These are phyloP conservation scores for Talaromyces sp. DNA, from an alignment of 2,329 filamentous ascomycete species.

Conservation along the genomic window DNA sequence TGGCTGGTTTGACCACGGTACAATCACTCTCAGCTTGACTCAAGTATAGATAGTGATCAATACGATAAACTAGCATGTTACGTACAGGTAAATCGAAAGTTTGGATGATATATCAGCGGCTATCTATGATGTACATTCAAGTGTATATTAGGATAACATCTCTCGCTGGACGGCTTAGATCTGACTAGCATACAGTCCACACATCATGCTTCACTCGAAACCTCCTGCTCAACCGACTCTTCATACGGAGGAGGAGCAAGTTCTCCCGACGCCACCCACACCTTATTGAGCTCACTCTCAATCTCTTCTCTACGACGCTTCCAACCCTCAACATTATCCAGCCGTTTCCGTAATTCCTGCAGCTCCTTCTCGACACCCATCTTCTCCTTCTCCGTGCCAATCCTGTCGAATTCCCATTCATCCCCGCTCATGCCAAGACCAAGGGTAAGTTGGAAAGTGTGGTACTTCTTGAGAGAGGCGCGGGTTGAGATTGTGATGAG, in stretches of 20 bases:
- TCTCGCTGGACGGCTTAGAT: background rate
- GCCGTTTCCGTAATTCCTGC: constrained; percentile 72
- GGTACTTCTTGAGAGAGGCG: constrained; percentile 91
- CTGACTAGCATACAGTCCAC: background rate
- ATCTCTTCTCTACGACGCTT: constrained; percentile 75
- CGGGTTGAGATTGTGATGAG: constrained; percentile 94
- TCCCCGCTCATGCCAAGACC: constrained; percentile 77
- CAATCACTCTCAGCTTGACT: too few relatives aligned
- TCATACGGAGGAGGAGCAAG: constrained; percentile 36
- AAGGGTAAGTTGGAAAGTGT: constrained; percentile 84
- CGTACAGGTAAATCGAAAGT: background rate
- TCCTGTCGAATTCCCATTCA: constrained; percentile 88
- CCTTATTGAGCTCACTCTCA: constrained; percentile 69
- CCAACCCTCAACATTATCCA: constrained; percentile 81
- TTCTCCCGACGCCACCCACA: constrained; percentile 53
- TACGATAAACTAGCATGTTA: background rate
- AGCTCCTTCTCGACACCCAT: constrained; percentile 89
- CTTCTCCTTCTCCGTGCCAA: constrained; percentile 91
- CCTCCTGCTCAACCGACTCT: constrained; percentile 14
- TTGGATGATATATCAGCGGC: background rate
- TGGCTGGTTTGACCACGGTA: background rate
- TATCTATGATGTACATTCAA: background rate
- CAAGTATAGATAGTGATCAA: background rate
- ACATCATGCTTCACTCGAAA: constrained; percentile 1
- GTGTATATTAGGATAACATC: background rate